Evolutionary conservation across 2,329 filamentous ascomycete genomes (phyloP).

Genomic region (Monosporascus ibericus): DNA sequence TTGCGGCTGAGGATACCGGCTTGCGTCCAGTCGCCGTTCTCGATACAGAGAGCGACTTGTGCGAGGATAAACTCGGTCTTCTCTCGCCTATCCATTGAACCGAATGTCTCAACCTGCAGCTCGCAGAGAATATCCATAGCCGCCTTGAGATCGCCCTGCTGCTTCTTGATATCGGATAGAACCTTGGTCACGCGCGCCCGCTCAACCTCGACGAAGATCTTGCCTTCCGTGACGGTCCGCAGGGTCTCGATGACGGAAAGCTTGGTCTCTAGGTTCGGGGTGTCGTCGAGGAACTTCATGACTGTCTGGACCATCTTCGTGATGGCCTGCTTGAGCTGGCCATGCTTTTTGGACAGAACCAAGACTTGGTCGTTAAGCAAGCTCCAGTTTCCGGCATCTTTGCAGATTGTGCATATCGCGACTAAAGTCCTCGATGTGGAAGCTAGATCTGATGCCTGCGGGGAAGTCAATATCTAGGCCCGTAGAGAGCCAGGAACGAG

Average conservation of each 20-base stretch:
- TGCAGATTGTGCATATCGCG: constrained; percentile 88
- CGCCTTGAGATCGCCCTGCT: constrained; percentile 84
- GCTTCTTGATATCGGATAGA: constrained; percentile 94
- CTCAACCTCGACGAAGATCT: constrained; percentile 99
- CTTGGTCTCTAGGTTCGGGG: constrained; percentile 81
- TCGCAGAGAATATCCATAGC: constrained; percentile 93
- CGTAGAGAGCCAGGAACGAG: constrained; percentile 17
- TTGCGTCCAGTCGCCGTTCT: constrained; percentile 93
- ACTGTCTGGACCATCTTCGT: constrained; percentile 98
- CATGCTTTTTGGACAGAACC: constrained; percentile 97
- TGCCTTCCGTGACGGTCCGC: constrained; percentile 94
- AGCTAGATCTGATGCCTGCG: constrained; percentile 84
- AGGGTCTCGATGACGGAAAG: constrained; percentile 90
- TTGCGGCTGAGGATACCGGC: constrained; percentile 90
- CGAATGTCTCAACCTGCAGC: constrained; percentile 97
- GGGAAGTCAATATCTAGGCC: constrained; percentile 17
- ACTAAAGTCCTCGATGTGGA: constrained; percentile 87
- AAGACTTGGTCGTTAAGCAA: constrained; percentile 95
- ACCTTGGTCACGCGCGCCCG: constrained; percentile 91
- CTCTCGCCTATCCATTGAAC: constrained; percentile 92
- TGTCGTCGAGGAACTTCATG: constrained; percentile 84
- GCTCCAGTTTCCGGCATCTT: constrained; percentile 87
- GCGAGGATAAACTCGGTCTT: constrained; percentile 99
- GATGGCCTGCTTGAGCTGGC: constrained; percentile 97
- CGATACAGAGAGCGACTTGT: constrained; percentile 90